phyloP scores from a whole-genome alignment of 2,329 filamentous ascomycete genomes.

The Paraphaeosphaeria minitans region DNA sequence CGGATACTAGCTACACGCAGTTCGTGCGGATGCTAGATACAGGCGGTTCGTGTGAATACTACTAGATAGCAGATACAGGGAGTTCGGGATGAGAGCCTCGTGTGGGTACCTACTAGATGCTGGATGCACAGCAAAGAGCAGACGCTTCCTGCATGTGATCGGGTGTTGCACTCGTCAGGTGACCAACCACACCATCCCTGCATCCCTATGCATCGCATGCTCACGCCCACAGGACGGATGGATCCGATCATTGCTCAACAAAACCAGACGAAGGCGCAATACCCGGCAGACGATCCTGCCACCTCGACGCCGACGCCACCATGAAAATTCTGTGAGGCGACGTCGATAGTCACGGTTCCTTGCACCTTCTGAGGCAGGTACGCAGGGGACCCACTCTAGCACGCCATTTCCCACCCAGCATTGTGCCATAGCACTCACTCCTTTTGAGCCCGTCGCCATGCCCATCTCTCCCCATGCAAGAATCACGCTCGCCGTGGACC shows the following conservation, averaged over 20 bases:
- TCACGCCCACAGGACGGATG: background rate
- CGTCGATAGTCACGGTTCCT: background rate
- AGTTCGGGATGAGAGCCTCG: background rate
- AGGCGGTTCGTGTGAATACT: no score
- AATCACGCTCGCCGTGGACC: background rate
- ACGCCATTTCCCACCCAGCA: background rate
- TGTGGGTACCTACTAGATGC: background rate
- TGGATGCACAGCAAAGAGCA: background rate
- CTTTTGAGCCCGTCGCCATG: background rate
- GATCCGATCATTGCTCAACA: background rate
- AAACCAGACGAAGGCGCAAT: background rate
- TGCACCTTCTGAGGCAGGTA: constrained; percentile 4
- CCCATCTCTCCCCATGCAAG: background rate
- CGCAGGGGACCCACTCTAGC: constrained; percentile 5
- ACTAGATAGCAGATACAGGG: no score
- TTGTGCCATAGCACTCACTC: background rate
- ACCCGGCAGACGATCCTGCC: no score
- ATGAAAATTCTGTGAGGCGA: constrained; percentile 3
- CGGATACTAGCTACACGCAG: no score
- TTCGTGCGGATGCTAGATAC: no score
- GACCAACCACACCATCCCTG: background rate
- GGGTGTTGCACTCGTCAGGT: background rate
- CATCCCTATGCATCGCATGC: background rate
- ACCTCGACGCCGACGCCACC: background rate
- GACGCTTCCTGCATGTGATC: background rate